Conservation (phyloP, 2,329 filamentous ascomycete species). For the Huntiella savannae region DNA sequence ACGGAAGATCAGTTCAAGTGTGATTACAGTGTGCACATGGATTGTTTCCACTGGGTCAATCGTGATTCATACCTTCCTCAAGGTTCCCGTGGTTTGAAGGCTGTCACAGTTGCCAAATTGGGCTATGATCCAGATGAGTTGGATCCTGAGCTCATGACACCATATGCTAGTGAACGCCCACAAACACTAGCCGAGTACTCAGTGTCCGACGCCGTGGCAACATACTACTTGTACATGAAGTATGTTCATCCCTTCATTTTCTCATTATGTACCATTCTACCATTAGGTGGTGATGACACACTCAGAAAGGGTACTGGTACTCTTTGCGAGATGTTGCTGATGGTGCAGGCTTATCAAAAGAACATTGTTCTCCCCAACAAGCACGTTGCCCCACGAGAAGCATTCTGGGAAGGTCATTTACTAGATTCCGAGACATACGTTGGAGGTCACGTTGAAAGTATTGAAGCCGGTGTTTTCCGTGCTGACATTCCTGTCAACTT, state of each 20-base stretch:
- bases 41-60: slow-evolving; percentile 97
- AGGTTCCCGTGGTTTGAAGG: slow-evolving; percentile 90
- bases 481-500: slow-evolving; percentile 93
- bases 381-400: slow-evolving; percentile 72
- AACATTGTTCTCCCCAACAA: slow-evolving; percentile 92
- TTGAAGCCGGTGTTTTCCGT: slow-evolving; percentile 91
- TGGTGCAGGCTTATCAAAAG: slow-evolving; percentile 92
- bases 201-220: slow-evolving; percentile 94
- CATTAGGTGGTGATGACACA: slow-evolving; percentile 79
- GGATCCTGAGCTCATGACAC: slow-evolving; percentile 93
- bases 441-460: slow-evolving; percentile 96
- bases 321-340: slow-evolving; percentile 96
- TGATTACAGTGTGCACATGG: slow-evolving; percentile 93
- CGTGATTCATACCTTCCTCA: slow-evolving; percentile 95
- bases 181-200: slow-evolving; percentile 95
- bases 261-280: slow-evolving; percentile 91
- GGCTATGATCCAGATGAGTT: slow-evolving; percentile 97
- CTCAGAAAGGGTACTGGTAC: slow-evolving; percentile 92
- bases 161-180: slow-evolving; percentile 71
- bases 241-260: slow-evolving; percentile 99
- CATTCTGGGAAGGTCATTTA: slow-evolving; percentile 92
- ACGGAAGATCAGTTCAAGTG: slow-evolving; percentile 92
- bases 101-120: slow-evolving; percentile 91
- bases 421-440: slow-evolving; percentile 97
- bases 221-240: slow-evolving; percentile 99